Conservation (phyloP, 306 rosid genomes). For the Glycine tomentella region DNA sequence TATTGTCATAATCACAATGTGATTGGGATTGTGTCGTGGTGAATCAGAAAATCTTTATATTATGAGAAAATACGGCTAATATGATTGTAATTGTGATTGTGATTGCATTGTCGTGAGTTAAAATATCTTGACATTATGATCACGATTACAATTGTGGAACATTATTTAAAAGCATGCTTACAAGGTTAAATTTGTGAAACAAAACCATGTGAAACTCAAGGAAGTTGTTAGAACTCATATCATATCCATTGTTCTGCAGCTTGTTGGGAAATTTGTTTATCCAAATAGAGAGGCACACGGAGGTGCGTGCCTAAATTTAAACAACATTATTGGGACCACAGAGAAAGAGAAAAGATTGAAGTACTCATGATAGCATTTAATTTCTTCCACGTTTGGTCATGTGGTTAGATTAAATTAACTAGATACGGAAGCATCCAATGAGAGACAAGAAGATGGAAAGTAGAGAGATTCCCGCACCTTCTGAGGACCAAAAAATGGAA, state of each 20-base stretch:
- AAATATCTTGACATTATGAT: too few relatives aligned
- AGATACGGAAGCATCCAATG: conserved; percentile 20
- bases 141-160: too few relatives aligned
- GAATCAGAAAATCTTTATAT: too few relatives aligned
- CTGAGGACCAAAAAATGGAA: neutral
- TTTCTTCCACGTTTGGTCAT: neutral
- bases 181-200: neutral
- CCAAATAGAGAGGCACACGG: neutral
- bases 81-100: too few relatives aligned
- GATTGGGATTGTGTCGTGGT: too few relatives aligned
- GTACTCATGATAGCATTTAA: neutral
- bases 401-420: neutral
- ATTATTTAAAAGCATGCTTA: too few relatives aligned
- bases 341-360: neutral
- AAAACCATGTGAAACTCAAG: too few relatives aligned
- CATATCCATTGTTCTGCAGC: neutral
- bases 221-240: neutral
- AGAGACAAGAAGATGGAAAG: neutral
- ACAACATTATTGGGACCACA: conserved; percentile 12
- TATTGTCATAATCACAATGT: too few relatives aligned
- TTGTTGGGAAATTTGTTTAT: neutral
- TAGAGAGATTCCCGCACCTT: neutral
- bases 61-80: neutral
- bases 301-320: neutral
- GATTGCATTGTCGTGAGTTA: too few relatives aligned